phyloP scores from a whole-genome alignment of 2,329 filamentous ascomycete genomes.

The Diaporthe sp. region DNA sequence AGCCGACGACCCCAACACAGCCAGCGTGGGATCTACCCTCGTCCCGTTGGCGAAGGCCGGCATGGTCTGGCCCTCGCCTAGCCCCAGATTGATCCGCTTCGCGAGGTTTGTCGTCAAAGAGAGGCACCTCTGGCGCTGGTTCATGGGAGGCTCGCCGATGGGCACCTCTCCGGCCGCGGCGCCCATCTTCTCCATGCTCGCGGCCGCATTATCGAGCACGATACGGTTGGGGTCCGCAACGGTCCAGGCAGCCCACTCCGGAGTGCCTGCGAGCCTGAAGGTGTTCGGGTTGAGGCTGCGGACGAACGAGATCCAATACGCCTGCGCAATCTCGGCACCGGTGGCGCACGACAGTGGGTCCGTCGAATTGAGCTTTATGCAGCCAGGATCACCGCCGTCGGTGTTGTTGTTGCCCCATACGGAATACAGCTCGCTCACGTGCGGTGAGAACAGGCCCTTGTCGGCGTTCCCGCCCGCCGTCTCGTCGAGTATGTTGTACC shows the following conservation, averaged over 20 bases:
- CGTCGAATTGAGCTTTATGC: slow-evolving; percentile 7
- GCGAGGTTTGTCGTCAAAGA: background rate
- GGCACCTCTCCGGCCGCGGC: slow-evolving; percentile 24
- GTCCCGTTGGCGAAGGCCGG: slow-evolving; percentile 34
- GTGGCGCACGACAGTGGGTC: slow-evolving; percentile 34
- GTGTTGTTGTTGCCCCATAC: slow-evolving; percentile 37
- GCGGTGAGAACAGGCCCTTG: slow-evolving; percentile 36
- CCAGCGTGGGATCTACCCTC: slow-evolving; percentile 21
- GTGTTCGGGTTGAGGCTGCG: slow-evolving; percentile 40
- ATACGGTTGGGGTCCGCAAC: slow-evolving; percentile 18
- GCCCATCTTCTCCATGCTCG: slow-evolving; percentile 36
- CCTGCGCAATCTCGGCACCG: slow-evolving; percentile 37
- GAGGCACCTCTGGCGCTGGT: slow-evolving; percentile 36
- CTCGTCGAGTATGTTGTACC: slow-evolving; percentile 37
- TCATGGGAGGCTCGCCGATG: slow-evolving; percentile 32
- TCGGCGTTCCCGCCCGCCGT: slow-evolving; percentile 34
- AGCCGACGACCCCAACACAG: background rate
- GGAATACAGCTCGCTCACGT: slow-evolving; percentile 37
- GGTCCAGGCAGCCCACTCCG: slow-evolving; percentile 41
- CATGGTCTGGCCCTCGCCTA: slow-evolving; percentile 23
- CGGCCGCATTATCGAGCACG: slow-evolving; percentile 23
- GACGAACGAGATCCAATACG: slow-evolving; percentile 43
- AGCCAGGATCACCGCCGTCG: slow-evolving; percentile 35
- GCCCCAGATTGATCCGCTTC: slow-evolving; percentile 28
- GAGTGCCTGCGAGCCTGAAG: slow-evolving; percentile 19